Evolutionary conservation across 1,139 yeast species (phyloP), one percentile per base, ranked within the genome.

Genomic region (Suzukiozyma palmioleophila): DNA sequence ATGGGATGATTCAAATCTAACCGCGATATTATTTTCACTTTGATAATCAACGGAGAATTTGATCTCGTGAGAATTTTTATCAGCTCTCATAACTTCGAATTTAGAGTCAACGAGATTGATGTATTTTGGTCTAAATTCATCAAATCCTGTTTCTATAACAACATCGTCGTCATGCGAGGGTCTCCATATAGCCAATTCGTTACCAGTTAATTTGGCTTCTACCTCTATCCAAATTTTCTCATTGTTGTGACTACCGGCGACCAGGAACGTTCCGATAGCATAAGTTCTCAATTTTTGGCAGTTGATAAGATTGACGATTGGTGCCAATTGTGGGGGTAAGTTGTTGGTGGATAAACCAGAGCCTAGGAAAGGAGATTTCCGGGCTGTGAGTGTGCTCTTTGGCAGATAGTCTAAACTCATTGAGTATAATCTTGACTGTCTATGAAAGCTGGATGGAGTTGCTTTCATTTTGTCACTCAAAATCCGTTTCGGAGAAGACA

Each of bases 181-280:
- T 38, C 68, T 58, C 77, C 78, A 73, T 35, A 75, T 63, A 3
- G 75, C 65, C 47, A 77, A 63, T 50, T 77, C 82, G 32, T 65
- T 68, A 26, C 83, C 83, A 11, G 73, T 64, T 43, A 77, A 56
- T 47, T 72, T 70, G 26, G 71, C 74, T 39, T 69, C 73, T 1
- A 66, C 73, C 37, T 60, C 64, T 13, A 61, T 42, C 72, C 73
- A 68, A 9, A 48, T 51, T 30, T 47, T 43, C 38, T 56, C 57
- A 13, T 51, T 54, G 10, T 45, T 32, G 2, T 33, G 11, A 43
- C 45, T 16, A 47, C 42, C 30, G 29, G 33, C 3, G 51, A 57
- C 26, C 56, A 62, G 55, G 41, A 70, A 50, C 7, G 49, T 43
- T 3, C 76, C 75, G 37, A 49, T 46, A 28, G 61, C 62, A 47